Base-by-base conservation (phyloP, 2,329 filamentous ascomycete genomes). In the Colletotrichum sp. region DNA sequence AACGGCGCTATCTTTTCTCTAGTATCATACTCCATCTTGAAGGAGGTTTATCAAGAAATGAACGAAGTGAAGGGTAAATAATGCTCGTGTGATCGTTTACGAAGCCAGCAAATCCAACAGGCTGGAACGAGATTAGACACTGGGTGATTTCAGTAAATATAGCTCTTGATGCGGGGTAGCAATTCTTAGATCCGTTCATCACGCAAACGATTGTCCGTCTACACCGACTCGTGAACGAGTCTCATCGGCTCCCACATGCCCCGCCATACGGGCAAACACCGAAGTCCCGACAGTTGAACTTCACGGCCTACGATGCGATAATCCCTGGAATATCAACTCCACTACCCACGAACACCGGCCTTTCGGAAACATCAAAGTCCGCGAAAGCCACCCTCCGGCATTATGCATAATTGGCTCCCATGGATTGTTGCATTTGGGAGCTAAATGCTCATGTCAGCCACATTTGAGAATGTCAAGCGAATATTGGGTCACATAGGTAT, bases 11-110 rank as follows among this genome's bases (percentile, higher is more conserved):
- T n/a, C 9, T 71, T 59, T 8, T 71, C 30, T 39, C 30, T 39
- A 16, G 69, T 57, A 18, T 71, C 60, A 21, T 66, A 59, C n/a
- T 71, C 24, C 69, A 71, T 66, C 7, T 34, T 34, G 55, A 59
- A 49, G 39, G 39, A 44, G 18, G 39, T 0, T 44, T 3, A 1
- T 39, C 39, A 44, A 18, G 18, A 0, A n/a, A 44, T n/a, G 18
- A 57, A 26, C 3, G 21, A 26, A 26, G 12, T 26, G 21, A 57
- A 26, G 21, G 0, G 52, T 28, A 28, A 18, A 59, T 18, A 3
- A 10, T 59, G 13, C 24, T 52, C 10, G 10, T 1, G 44, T 0
- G 44, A 21, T 52, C 2, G 6, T 7, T 13, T 10, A 13, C 6
- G n/a, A 52, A 21, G 10, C n/a, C 10, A 21, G 2, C 6, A 52